Conservation (phyloP, 129 eudicot species). For the Mikania micrantha region DNA sequence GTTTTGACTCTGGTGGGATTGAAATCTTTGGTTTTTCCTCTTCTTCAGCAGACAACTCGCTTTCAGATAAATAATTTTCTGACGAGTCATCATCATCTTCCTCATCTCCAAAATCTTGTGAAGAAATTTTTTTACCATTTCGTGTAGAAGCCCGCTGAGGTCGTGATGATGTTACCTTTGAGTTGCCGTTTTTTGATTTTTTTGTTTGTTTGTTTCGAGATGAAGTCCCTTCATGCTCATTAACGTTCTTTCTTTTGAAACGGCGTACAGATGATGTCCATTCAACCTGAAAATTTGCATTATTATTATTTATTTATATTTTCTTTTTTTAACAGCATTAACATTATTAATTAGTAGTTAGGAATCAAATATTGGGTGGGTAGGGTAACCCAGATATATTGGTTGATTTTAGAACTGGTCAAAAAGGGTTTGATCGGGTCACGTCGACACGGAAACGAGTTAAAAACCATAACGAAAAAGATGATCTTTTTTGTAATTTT, state of each 20-base stretch:
- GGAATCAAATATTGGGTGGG: conserved; percentile 8
- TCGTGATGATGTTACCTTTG: conserved; percentile 48
- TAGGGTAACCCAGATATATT: not conserved
- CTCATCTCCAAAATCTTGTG: conserved; percentile 27
- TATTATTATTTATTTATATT: too few relatives aligned
- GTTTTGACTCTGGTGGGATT: conserved; percentile 22
- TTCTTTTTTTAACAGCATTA: too few relatives aligned
- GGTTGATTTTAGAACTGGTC: not conserved
- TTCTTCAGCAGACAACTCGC: conserved; percentile 32
- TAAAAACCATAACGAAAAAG: not conserved
- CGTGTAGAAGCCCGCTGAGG: conserved; percentile 83
- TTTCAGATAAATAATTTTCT: conserved; percentile 49
- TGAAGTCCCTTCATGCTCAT: conserved; percentile 46
- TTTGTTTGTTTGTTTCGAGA: conserved; percentile 49
- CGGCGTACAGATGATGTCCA: conserved; percentile 49
- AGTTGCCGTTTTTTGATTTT: conserved; percentile 32
- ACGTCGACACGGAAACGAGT: not conserved
- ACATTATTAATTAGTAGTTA: not conserved
- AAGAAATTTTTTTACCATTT: conserved; percentile 37
- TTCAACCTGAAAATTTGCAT: conserved; percentile 43
- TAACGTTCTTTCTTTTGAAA: conserved; percentile 46
- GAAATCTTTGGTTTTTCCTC: not conserved
- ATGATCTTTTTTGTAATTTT: not conserved
- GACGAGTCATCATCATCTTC: conserved; percentile 49
- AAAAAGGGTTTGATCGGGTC: too few relatives aligned